These are phyloP conservation scores for Venturia asperata DNA, from an alignment of 2,329 filamentous ascomycete species.

Conservation along the genomic window DNA sequence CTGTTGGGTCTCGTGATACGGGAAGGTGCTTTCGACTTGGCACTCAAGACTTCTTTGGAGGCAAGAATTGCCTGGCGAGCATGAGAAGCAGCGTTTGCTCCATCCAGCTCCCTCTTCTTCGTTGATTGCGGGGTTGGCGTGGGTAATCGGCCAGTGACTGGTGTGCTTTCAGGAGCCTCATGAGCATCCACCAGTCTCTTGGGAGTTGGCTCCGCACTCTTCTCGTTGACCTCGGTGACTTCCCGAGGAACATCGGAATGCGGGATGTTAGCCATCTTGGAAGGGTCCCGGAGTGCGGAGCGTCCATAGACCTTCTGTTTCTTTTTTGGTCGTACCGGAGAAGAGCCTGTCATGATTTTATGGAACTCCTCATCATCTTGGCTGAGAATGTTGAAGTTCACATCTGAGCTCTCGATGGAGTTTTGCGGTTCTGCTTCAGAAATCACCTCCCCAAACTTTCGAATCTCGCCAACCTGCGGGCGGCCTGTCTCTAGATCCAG, in stretches of 20 bases:
- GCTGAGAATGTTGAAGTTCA: conserved; percentile 30
- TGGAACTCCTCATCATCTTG: conserved; percentile 33
- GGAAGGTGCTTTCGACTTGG: neutral
- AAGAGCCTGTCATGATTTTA: conserved; percentile 25
- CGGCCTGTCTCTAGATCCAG: conserved; percentile 11
- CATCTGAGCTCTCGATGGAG: conserved; percentile 31
- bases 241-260: neutral
- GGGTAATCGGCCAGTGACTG: neutral
- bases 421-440: conserved; percentile 22
- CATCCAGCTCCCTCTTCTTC: conserved; percentile 10
- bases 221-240: neutral
- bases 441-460: neutral
- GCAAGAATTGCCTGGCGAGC: conserved; percentile 3
- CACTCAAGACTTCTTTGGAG: neutral
- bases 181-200: too few species aligned
- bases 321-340: conserved; percentile 28
- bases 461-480: conserved; percentile 15
- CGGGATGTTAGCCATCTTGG: conserved; percentile 16
- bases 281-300: conserved; percentile 14
- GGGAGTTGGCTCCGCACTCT: neutral
- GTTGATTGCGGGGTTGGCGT: conserved; percentile 1
- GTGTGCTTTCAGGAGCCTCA: neutral
- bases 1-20: neutral
- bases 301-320: conserved; percentile 25
- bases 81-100: neutral